phyloP scores from a whole-genome alignment of 768 basidiomycete genomes.

The Macrocybe gigantea region DNA sequence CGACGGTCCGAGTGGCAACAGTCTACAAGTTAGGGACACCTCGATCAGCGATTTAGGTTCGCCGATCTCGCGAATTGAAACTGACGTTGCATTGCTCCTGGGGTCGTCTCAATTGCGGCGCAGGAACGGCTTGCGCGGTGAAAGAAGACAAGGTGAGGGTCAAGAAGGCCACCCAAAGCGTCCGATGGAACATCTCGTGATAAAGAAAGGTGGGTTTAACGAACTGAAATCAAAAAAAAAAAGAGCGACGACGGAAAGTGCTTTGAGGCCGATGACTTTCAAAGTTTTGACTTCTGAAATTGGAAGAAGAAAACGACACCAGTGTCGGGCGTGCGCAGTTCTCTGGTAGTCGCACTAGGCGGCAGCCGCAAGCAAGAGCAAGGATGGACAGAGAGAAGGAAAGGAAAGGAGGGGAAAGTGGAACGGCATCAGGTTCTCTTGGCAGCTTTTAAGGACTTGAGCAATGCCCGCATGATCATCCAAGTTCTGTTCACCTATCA shows the following conservation, averaged over 20 bases:
- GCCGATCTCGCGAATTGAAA: slow-evolving; percentile 2
- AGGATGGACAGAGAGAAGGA: slow-evolving; percentile 2
- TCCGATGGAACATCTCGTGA: slow-evolving; percentile 36
- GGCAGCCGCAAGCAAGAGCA: slow-evolving; percentile 22
- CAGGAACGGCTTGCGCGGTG: slow-evolving; percentile 25
- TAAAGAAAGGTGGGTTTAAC: slow-evolving; percentile 11
- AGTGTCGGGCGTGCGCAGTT: slow-evolving; percentile 42
- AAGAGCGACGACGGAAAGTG: slow-evolving; percentile 19
- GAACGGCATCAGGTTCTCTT: slow-evolving; percentile 1
- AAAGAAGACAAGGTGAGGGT: slow-evolving; percentile 29
- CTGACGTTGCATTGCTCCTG: slow-evolving; percentile 14
- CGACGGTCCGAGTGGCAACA: slow-evolving; percentile 17
- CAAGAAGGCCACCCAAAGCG: slow-evolving; percentile 32
- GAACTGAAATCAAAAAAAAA: slow-evolving; percentile 15
- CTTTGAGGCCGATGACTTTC: slow-evolving; percentile 22
- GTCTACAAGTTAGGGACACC: slow-evolving; percentile 9
- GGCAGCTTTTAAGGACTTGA: slow-evolving; percentile 3
- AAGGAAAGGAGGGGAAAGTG: slow-evolving; percentile 4
- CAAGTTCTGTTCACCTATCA: slow-evolving; percentile 3
- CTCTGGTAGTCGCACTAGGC: slow-evolving; percentile 38
- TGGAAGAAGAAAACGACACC: slow-evolving; percentile 42
- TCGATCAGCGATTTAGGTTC: neutral
- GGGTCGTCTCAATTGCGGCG: slow-evolving; percentile 5
- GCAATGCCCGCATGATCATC: slow-evolving; percentile 6
- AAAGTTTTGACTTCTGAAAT: slow-evolving; percentile 16